Conservation (phyloP, 2,329 filamentous ascomycete species). For the Cryoendolithus antarcticus region DNA sequence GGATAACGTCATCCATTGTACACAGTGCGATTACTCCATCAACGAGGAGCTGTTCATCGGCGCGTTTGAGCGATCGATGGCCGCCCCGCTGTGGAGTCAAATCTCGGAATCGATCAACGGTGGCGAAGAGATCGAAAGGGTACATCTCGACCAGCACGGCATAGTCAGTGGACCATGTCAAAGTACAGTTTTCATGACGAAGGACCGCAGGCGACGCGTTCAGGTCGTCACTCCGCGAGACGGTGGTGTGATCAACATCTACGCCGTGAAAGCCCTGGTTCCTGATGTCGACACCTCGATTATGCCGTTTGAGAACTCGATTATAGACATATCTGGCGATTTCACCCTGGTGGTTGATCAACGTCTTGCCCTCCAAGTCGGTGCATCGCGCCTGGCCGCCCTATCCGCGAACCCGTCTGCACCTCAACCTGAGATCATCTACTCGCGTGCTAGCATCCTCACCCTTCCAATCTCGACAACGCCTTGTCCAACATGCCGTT, state of each 20-base stretch:
- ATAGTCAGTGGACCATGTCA: constrained; percentile 1
- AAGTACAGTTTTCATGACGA: constrained; percentile 35
- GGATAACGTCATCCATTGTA: constrained; percentile 70
- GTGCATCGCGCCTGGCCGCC: constrained; percentile 3
- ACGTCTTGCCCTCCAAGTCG: too few species aligned
- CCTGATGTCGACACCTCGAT: constrained; percentile 61
- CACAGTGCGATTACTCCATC: constrained; percentile 59
- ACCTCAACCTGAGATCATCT: background rate
- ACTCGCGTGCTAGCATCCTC: constrained; percentile 41
- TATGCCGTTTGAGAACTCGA: too few species aligned
- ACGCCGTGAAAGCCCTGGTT: constrained; percentile 54
- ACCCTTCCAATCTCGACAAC: constrained; percentile 56
- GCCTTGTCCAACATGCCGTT: constrained; percentile 56
- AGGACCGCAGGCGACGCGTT: constrained; percentile 55
- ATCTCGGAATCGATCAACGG: too few species aligned
- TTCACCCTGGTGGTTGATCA: constrained; percentile 7
- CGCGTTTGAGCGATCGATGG: too few species aligned
- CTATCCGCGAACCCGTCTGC: background rate
- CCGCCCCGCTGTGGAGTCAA: too few species aligned
- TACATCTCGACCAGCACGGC: background rate
- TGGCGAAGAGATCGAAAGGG: too few species aligned
- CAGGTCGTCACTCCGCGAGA: constrained; percentile 43
- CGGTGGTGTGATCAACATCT: constrained; percentile 38
- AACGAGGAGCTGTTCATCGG: constrained; percentile 63
- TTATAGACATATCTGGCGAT: too few species aligned